Evolutionary conservation across 768 basidiomycete genomes (phyloP).

Genomic region (Dioszegia hungarica): DNA sequence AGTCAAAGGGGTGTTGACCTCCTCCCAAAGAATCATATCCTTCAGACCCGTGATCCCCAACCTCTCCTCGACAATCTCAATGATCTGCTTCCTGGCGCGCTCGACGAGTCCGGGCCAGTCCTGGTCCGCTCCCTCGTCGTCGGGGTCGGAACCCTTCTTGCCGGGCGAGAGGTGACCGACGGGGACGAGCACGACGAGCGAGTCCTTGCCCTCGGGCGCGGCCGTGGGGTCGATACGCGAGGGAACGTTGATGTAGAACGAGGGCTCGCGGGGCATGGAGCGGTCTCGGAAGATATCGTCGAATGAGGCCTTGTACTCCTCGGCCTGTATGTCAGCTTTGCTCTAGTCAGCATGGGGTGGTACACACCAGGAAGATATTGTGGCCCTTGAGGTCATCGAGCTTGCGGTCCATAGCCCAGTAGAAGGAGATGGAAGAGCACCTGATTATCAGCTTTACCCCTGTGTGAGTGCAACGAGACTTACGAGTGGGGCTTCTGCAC

Average conservation of each 20-base stretch:
- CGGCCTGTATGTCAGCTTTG: conserved; percentile 37
- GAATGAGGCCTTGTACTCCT: conserved; percentile 52
- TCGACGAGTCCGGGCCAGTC: conserved; percentile 47
- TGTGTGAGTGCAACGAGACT: background rate
- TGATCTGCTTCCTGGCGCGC: conserved; percentile 44
- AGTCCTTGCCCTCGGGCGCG: conserved; percentile 51
- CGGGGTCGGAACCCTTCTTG: conserved; percentile 8
- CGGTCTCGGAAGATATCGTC: conserved; percentile 52
- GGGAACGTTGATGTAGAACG: conserved; percentile 53
- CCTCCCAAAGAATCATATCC: conserved; percentile 49
- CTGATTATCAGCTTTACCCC: conserved; percentile 12
- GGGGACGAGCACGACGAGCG: conserved; percentile 50
- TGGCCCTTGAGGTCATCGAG: conserved; percentile 49
- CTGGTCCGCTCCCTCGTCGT: conserved; percentile 24
- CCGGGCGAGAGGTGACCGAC: conserved; percentile 47
- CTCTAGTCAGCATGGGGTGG: too few relatives aligned
- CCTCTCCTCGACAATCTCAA: conserved; percentile 40
- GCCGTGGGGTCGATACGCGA: conserved; percentile 50
- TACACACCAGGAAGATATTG: conserved; percentile 51
- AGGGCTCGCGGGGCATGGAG: conserved; percentile 51
- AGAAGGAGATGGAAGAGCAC: conserved; percentile 52
- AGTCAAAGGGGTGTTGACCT: conserved; percentile 50
- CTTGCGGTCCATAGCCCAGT: conserved; percentile 51
- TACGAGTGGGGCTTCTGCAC: conserved; percentile 41
- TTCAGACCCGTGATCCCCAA: conserved; percentile 43